Evolutionary conservation across 192 early-diverging fungal species (phyloP), one percentile per base, ranked within the genome.

Genomic region (Coemansia sp.): DNA sequence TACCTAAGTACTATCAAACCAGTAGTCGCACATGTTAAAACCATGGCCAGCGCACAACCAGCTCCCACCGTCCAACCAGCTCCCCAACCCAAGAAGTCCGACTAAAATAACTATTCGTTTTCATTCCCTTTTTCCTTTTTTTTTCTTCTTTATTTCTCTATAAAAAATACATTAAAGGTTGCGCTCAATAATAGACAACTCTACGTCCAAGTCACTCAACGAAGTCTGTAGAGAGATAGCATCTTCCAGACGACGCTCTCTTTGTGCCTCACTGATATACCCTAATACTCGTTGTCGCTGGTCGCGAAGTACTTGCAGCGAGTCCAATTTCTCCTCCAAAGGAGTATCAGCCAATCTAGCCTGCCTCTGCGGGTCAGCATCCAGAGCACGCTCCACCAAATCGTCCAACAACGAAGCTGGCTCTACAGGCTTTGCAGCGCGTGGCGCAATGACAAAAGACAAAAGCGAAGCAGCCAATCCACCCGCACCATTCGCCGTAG

Each of bases 1-100:
- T 98, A 98, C 81, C 64, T 65, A 31, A 81, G 83, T 46, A 81
- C 92, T 66, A 69, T 97, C 29, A 90, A 90, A 53, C 93, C 95
- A n/a, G 86, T 91, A 73, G 85, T 97, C 58, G 63, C 90, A 13
- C 81, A 77, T 22, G 38, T 63, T 18, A 43, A 24, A 34, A 47
- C 83, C 41, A 31, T 38, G 29, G 27, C 70, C 16, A 15, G 22
- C n/a, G 20, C 57, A 3, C 22, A 16, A 8, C 18, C 60, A 9
- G n/a, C n/a, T n/a, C n/a, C n/a, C n/a, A n/a, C n/a, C n/a, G n/a
- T n/a, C n/a, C n/a, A n/a, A n/a, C 36, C 68, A 3, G 41, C 34
- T 71, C 68, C 22, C 68, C 73, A 65, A n/a, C n/a, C n/a, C n/a
- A n/a, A n/a, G n/a, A n/a, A 24, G 15, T 22, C 44, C 50, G 60